Evolutionary conservation across 306 rosid genomes (phyloP).

Genomic region (Cucurbita argyrosperma): DNA sequence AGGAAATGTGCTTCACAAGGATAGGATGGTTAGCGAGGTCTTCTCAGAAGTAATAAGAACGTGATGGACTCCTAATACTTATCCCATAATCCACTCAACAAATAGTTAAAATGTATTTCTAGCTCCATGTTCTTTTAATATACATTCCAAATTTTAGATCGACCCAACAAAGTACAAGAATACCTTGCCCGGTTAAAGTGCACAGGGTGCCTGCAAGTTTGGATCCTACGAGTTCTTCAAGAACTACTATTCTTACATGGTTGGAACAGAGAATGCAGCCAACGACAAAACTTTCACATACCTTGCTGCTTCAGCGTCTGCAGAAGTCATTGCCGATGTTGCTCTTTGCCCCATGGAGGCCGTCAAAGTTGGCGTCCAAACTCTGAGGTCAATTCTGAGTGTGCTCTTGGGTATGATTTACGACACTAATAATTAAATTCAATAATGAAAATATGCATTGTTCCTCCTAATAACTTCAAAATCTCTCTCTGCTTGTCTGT

Average conservation of each 20-base stretch:
- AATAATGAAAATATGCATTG: background rate
- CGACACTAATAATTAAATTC: background rate
- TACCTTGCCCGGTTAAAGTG: slow-evolving; percentile 64
- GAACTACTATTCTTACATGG: slow-evolving; percentile 69
- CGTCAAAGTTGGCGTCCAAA: slow-evolving; percentile 78
- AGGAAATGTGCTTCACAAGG: background rate
- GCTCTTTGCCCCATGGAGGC: slow-evolving; percentile 90
- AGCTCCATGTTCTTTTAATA: background rate
- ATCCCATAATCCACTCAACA: too few relatives aligned
- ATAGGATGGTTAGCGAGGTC: background rate
- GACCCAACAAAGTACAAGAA: slow-evolving; percentile 60
- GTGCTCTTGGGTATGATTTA: slow-evolving; percentile 33
- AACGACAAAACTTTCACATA: slow-evolving; percentile 71
- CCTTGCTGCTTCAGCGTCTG: slow-evolving; percentile 75
- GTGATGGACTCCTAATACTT: too few relatives aligned
- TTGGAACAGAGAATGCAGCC: slow-evolving; percentile 54
- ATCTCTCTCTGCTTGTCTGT: background rate
- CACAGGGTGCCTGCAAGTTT: slow-evolving; percentile 71
- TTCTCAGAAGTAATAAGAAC: background rate
- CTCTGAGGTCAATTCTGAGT: slow-evolving; percentile 47
- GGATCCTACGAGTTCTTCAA: slow-evolving; percentile 80
- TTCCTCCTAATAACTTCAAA: background rate
- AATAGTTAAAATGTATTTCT: background rate
- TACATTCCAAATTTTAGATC: slow-evolving; percentile 26
- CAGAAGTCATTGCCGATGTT: slow-evolving; percentile 63